Evolutionary conservation across 306 rosid genomes (phyloP).

Genomic region (Glycine soja): DNA sequence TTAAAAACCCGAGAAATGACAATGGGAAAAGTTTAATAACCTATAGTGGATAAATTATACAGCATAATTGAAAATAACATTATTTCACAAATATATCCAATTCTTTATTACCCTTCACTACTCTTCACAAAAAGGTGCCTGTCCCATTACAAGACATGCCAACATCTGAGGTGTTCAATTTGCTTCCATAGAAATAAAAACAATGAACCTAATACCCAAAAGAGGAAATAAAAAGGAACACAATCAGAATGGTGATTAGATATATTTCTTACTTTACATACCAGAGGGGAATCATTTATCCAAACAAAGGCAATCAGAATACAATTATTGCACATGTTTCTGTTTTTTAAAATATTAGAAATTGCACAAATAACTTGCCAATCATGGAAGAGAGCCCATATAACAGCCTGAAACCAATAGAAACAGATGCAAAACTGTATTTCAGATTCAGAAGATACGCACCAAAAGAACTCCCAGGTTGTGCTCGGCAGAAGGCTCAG

Average conservation of each 20-base stretch:
- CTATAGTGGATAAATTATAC: slow-evolving; percentile 19
- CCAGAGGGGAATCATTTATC: slow-evolving; percentile 22
- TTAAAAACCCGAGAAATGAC: slow-evolving; percentile 62
- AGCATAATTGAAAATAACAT: slow-evolving; percentile 5
- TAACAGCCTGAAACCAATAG: slow-evolving; percentile 1
- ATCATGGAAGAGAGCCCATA: slow-evolving; percentile 16
- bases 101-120: slow-evolving; percentile 70
- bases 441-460: slow-evolving; percentile 51
- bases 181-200: slow-evolving; percentile 92
- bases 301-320: slow-evolving; percentile 26
- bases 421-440: slow-evolving; percentile 15
- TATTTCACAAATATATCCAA: slow-evolving; percentile 28
- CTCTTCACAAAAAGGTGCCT: slow-evolving; percentile 80
- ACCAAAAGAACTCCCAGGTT: slow-evolving; percentile 93
- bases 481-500: slow-evolving; percentile 63
- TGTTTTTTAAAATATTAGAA: neutral
- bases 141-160: slow-evolving; percentile 85
- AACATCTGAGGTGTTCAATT: slow-evolving; percentile 90
- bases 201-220: slow-evolving; percentile 70
- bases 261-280: slow-evolving; percentile 13
- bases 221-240: neutral
- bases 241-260: slow-evolving; percentile 28
- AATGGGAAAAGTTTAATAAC: slow-evolving; percentile 21
- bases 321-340: neutral
- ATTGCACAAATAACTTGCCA: slow-evolving; percentile 2